phyloP scores from a whole-genome alignment of 331 rosid genomes.

The Dryas integrifolia region DNA sequence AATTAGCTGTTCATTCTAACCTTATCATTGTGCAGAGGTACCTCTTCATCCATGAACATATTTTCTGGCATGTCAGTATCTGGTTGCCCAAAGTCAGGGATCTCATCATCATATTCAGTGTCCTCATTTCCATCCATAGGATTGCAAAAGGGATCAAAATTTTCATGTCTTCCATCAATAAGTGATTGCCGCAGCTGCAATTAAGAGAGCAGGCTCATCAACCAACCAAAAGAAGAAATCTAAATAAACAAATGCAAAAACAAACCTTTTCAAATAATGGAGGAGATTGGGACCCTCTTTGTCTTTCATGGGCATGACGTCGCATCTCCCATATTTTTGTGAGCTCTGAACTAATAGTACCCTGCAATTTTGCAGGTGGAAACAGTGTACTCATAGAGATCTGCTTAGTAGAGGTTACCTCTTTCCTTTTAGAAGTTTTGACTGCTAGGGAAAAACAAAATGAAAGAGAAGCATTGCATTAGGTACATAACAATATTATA shows the following conservation, averaged over 20 bases:
- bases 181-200: slow-evolving; percentile 78
- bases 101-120: slow-evolving; percentile 37
- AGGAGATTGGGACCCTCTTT: slow-evolving; percentile 40
- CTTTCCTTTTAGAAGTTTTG: slow-evolving; percentile 43
- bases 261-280: slow-evolving; percentile 57
- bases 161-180: slow-evolving; percentile 44
- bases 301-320: slow-evolving; percentile 36
- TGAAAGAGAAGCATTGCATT: slow-evolving; percentile 5
- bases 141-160: slow-evolving; percentile 37
- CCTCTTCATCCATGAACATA: slow-evolving; percentile 54
- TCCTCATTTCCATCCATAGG: slow-evolving; percentile 52
- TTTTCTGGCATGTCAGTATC: slow-evolving; percentile 44
- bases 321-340: slow-evolving; percentile 56
- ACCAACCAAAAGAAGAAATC: neutral
- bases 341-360: slow-evolving; percentile 78
- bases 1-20: slow-evolving; percentile 38
- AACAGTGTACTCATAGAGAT: slow-evolving; percentile 48
- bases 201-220: slow-evolving; percentile 23
- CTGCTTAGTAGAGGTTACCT: slow-evolving; percentile 27
- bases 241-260: neutral
- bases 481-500: neutral
- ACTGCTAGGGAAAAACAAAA: slow-evolving; percentile 41
- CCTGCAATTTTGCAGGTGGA: slow-evolving; percentile 77
- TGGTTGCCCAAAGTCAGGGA: slow-evolving; percentile 40
- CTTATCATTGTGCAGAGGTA: slow-evolving; percentile 41